Evolutionary conservation across 2,329 filamentous ascomycete species (phyloP).

Genomic region (Sporothrix brunneoviolacea): DNA sequence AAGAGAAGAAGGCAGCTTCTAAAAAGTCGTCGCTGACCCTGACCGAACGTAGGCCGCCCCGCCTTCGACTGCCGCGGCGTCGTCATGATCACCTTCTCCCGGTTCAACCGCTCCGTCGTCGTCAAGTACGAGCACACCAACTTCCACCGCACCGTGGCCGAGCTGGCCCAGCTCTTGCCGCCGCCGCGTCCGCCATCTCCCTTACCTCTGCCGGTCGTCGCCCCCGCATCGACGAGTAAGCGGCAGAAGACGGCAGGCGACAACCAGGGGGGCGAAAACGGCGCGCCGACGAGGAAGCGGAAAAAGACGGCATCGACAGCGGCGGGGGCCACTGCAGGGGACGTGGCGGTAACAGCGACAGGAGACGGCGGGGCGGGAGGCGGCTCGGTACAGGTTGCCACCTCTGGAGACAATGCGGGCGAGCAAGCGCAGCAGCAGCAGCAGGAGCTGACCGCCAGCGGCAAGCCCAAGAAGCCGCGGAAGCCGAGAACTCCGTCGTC

Average conservation of each 20-base stretch:
- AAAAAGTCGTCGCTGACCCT: background rate
- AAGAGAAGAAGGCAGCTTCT: too few species aligned
- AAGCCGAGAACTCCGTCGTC: slow-evolving; percentile 2
- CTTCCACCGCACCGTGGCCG: slow-evolving; percentile 48
- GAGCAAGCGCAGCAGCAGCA: background rate
- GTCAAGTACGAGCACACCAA: slow-evolving; percentile 51
- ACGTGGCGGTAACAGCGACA: background rate
- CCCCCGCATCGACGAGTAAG: background rate
- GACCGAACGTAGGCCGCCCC: slow-evolving; percentile 37
- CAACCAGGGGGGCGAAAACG: slow-evolving; percentile 1
- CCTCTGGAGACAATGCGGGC: background rate
- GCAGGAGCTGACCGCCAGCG: background rate
- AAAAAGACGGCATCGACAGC: background rate
- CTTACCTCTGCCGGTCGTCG: background rate
- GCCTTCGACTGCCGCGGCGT: slow-evolving; percentile 53
- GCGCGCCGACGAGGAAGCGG: slow-evolving; percentile 1
- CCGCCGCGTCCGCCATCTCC: slow-evolving; percentile 34
- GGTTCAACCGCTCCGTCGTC: slow-evolving; percentile 39
- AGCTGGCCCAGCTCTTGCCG: slow-evolving; percentile 41
- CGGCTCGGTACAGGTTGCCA: background rate
- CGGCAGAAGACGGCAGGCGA: background rate
- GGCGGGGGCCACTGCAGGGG: background rate
- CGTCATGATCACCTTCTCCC: slow-evolving; percentile 43
- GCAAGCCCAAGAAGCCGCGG: slow-evolving; percentile 6
- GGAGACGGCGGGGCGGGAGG: background rate